These are phyloP conservation scores for Carpinus viminea DNA, from an alignment of 306 rosid species.

Conservation along the genomic window DNA sequence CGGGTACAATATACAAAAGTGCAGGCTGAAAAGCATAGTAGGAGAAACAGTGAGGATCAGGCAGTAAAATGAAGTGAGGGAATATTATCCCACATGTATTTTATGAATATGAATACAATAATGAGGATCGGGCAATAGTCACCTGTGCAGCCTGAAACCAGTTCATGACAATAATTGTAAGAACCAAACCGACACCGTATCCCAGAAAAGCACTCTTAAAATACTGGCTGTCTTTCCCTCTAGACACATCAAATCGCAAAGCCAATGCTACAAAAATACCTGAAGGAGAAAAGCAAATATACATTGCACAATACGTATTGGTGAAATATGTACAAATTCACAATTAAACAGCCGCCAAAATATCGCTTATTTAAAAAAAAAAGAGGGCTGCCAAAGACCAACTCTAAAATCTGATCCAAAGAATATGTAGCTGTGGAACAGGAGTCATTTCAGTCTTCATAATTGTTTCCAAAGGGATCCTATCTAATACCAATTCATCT, in stretches of 20 bases:
- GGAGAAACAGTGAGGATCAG: slow-evolving; percentile 8
- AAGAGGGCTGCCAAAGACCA: neutral
- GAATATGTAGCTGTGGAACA: neutral
- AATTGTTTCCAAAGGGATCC: neutral
- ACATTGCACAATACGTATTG: neutral
- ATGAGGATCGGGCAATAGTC: slow-evolving; percentile 34
- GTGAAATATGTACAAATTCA: neutral
- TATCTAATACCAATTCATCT: neutral
- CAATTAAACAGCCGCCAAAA: neutral
- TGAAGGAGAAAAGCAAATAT: slow-evolving; percentile 29
- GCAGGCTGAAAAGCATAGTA: slow-evolving; percentile 75
- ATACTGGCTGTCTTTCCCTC: slow-evolving; percentile 81
- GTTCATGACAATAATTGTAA: slow-evolving; percentile 94
- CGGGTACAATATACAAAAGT: slow-evolving; percentile 86
- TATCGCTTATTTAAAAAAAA: no score
- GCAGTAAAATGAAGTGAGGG: slow-evolving; percentile 5
- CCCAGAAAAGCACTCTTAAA: slow-evolving; percentile 95
- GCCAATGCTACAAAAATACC: slow-evolving; percentile 99
- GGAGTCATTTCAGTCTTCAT: neutral
- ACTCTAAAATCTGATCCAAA: neutral
- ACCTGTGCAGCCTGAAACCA: slow-evolving; percentile 99
- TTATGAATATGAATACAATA: slow-evolving; percentile 4
- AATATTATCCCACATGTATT: slow-evolving; percentile 2
- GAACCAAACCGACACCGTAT: slow-evolving; percentile 74
- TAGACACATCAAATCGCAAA: slow-evolving; percentile 90